Evolutionary conservation across 768 basidiomycete genomes (phyloP).

Genomic region (Leccinum boreale): DNA sequence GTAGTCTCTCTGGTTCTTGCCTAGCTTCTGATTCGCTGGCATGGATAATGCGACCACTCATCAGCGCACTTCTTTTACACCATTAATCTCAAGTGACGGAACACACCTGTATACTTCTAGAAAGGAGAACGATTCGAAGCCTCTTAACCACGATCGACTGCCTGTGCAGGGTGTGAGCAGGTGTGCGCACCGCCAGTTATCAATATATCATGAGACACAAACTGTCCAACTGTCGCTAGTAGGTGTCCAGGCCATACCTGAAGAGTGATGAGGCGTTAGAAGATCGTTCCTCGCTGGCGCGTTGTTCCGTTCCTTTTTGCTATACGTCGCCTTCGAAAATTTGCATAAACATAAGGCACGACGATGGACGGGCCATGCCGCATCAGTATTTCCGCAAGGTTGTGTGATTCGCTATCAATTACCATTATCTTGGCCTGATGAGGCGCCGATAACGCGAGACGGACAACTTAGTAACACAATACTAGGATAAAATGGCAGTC

Average conservation of each 20-base stretch:
- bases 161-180: background rate
- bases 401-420: background rate
- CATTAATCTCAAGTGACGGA: too few relatives aligned
- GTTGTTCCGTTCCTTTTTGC: background rate
- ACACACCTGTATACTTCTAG: too few relatives aligned
- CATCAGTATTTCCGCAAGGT: background rate
- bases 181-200: background rate
- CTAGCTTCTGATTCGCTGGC: background rate
- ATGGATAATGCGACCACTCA: background rate
- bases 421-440: background rate
- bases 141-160: too few relatives aligned
- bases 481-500: background rate
- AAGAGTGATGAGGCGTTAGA: background rate
- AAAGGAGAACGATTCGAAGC: too few relatives aligned
- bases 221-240: background rate
- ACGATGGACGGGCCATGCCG: background rate
- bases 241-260: too few relatives aligned
- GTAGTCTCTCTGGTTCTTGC: constrained; percentile 5
- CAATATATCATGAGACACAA: too few relatives aligned
- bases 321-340: background rate
- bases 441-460: background rate
- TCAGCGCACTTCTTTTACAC: background rate
- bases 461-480: background rate
- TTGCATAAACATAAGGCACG: background rate
- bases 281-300: background rate